A percentile compares a stretch with the other conserved stretches of the same genome.
Evolutionary conservation across 139 green algal species (phyloP).

Genomic region (Gonium pectorale): DNA sequence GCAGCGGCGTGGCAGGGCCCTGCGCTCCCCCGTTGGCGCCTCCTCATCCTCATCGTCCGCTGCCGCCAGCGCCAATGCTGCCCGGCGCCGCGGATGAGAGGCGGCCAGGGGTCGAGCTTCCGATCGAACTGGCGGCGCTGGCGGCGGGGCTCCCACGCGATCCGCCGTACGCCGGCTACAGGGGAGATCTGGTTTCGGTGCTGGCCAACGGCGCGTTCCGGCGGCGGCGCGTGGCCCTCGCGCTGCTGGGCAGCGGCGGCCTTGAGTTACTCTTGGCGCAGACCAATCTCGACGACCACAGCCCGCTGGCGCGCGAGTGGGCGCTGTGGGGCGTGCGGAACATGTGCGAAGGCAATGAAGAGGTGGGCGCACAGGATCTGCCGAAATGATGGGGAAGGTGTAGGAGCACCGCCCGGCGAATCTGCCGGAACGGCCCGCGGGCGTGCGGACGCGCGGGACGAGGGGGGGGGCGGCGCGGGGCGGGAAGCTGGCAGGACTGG

Average conservation of each 20-base stretch:
- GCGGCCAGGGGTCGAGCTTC: slow-evolving; percentile 18
- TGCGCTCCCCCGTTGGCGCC: not conserved
- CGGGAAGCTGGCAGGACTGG: no score
- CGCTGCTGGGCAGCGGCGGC: slow-evolving; percentile 43
- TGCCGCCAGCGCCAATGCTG: not conserved
- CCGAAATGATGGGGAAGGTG: no score
- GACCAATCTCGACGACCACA: slow-evolving; percentile 71
- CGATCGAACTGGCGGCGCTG: not conserved
- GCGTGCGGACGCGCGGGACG: no score
- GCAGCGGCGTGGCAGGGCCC: not conserved
- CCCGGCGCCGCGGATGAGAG: no score
- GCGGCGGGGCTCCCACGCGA: not conserved
- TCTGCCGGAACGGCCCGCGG: no score
- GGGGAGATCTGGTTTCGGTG: slow-evolving; percentile 78
- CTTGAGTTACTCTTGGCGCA: slow-evolving; percentile 76
- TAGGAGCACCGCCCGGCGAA: no score
- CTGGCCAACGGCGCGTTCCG: slow-evolving; percentile 71
- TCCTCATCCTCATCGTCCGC: not conserved
- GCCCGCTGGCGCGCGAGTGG: slow-evolving; percentile 88
- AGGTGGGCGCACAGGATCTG: slow-evolving; percentile 40
- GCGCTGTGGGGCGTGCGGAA: slow-evolving; percentile 93
- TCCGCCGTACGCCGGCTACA: slow-evolving; percentile 76
- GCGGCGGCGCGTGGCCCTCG: slow-evolving; percentile 50
- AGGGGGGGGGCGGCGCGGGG: no score
- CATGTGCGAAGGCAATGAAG: slow-evolving; percentile 80